Evolutionary conservation across 495 filamentous ascomycete species (phyloP).

Genomic region (Penicillium ochrochloron): DNA sequence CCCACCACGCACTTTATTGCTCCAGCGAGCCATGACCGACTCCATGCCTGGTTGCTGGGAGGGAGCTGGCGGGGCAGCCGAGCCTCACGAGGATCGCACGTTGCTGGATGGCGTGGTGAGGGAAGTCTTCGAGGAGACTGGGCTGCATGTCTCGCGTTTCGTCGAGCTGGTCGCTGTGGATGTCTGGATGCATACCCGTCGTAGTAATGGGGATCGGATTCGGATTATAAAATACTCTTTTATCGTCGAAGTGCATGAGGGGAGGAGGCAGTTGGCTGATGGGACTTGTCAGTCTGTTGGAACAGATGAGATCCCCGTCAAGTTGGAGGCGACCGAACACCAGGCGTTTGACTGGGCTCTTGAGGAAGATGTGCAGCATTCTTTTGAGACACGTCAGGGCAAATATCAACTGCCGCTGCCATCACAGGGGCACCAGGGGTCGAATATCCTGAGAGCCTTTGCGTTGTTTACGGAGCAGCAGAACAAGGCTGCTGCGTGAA

Average conservation of each 20-base stretch:
- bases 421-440: conserved; percentile 11
- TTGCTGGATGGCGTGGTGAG: conserved; percentile 58
- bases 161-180: conserved; percentile 46
- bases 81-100: conserved; percentile 49
- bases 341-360: conserved; percentile 49
- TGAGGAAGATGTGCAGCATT: conserved; percentile 41
- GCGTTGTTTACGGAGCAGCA: conserved; percentile 11
- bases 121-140: conserved; percentile 64
- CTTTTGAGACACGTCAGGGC: conserved; percentile 10
- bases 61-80: conserved; percentile 58
- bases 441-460: conserved; percentile 29
- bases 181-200: conserved; percentile 33
- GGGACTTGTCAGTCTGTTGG: conserved; percentile 2
- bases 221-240: conserved; percentile 42
- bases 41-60: conserved; percentile 60
- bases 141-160: conserved; percentile 52
- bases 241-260: conserved; percentile 44
- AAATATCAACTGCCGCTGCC: conserved; percentile 20
- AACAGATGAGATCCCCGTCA: conserved; percentile 38
- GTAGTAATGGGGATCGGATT: conserved; percentile 17
- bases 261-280: neutral
- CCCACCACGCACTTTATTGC: conserved; percentile 49
- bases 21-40: conserved; percentile 53
- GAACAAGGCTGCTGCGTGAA: neutral
- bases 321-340: conserved; percentile 50